Percentiles rank a stretch among this genome's conserved stretches.
These are phyloP conservation scores for Fusarium haematococcum DNA, from an alignment of 2,329 filamentous ascomycete genomes.

Conservation along the genomic window DNA sequence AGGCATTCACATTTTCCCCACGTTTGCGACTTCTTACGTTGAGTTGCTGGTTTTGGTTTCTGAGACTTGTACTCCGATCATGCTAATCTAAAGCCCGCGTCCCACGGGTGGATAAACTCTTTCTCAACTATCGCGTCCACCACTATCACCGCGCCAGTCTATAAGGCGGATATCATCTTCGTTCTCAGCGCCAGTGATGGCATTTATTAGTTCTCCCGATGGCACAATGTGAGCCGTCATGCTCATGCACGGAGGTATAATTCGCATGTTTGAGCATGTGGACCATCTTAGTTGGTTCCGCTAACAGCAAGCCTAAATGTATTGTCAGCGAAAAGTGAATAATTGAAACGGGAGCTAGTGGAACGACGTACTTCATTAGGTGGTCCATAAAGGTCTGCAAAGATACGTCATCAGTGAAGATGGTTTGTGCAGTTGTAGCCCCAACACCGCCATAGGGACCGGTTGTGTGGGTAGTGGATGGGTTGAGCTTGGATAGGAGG, in stretches of 20 bases:
- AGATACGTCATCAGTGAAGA: conserved; percentile 98
- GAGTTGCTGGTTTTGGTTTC: background rate
- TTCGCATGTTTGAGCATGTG: background rate
- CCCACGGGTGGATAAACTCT: background rate
- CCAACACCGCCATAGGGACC: conserved; percentile 91
- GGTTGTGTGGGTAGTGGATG: conserved; percentile 94
- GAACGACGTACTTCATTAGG: conserved; percentile 87
- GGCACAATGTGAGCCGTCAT: background rate
- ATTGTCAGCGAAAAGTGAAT: background rate
- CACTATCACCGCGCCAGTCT: background rate
- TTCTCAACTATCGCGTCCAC: background rate
- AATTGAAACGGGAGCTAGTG: background rate
- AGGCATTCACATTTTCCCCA: background rate
- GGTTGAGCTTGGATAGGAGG: conserved; percentile 95
- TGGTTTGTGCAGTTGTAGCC: conserved; percentile 90
- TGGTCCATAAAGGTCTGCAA: conserved; percentile 99
- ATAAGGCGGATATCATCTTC: background rate
- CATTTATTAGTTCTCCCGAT: background rate
- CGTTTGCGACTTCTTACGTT: background rate
- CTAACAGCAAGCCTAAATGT: conserved; percentile 68
- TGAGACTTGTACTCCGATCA: background rate
- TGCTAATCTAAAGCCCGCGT: background rate
- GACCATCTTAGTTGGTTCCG: conserved; percentile 65
- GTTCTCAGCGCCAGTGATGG: background rate
- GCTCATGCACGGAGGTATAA: background rate